These are phyloP conservation scores for Jamesozyma gamospora DNA, from an alignment of 805 yeast species.

Conservation along the genomic window DNA sequence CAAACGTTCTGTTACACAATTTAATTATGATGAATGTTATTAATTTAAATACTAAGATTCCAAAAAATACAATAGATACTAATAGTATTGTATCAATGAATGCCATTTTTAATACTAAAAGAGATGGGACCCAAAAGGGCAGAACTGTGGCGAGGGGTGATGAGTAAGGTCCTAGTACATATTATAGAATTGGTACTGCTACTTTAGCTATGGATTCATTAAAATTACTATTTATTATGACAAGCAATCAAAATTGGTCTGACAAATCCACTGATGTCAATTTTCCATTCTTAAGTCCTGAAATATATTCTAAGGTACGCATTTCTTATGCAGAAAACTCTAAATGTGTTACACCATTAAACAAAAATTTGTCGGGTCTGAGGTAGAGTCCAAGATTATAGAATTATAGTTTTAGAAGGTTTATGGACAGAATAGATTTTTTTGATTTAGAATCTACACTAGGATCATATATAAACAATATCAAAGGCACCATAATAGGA, in stretches of 20 bases:
- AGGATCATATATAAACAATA: no score
- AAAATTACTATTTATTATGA: constrained; percentile 3
- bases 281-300: constrained; percentile 3
- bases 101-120: constrained; percentile 2
- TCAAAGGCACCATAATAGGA: no score
- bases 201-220: neutral
- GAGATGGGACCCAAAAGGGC: constrained; percentile 5
- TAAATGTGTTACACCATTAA: neutral
- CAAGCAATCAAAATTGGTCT: neutral
- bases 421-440: no score
- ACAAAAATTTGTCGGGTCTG: constrained; percentile 5
- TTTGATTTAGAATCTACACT: no score
- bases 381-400: constrained; percentile 2
- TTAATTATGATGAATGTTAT: constrained; percentile 5
- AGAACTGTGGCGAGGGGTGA: constrained; percentile 6
- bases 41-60: constrained; percentile 1
- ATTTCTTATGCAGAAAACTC: neutral
- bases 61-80: neutral
- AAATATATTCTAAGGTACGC: neutral
- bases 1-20: no score
- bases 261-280: constrained; percentile 1
- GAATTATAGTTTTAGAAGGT: no score
- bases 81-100: neutral
- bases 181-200: constrained; percentile 1
- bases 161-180: neutral